phyloP scores from a whole-genome alignment of 495 filamentous ascomycete species.

The Penicillium ucsense region DNA sequence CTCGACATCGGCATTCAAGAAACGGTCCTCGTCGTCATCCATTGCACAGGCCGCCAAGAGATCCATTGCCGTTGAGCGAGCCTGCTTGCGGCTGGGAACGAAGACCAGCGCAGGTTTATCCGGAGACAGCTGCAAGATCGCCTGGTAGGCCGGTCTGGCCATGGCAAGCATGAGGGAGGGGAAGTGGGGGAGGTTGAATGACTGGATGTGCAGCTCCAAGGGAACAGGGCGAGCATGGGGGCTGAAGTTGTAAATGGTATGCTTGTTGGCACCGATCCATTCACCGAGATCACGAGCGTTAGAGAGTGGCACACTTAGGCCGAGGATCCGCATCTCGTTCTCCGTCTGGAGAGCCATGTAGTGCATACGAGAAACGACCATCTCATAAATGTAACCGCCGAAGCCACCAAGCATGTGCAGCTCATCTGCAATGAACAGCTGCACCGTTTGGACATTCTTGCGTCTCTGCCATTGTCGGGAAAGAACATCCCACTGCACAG shows the following conservation, averaged over 20 bases:
- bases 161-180: constrained; percentile 97
- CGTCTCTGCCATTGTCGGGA: constrained; percentile 92
- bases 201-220: constrained; percentile 90
- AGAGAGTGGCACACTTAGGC: constrained; percentile 83
- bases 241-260: constrained; percentile 98
- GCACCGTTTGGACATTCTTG: constrained; percentile 86
- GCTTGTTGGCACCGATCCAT: constrained; percentile 98
- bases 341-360: constrained; percentile 86
- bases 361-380: constrained; percentile 94
- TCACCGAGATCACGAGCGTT: constrained; percentile 91
- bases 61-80: constrained; percentile 80
- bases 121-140: constrained; percentile 72
- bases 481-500: constrained; percentile 88
- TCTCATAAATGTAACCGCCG: constrained; percentile 85
- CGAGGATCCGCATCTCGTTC: constrained; percentile 75
- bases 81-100: constrained; percentile 87
- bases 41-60: constrained; percentile 73
- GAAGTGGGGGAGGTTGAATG: constrained; percentile 92
- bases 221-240: constrained; percentile 80
- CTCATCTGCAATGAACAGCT: constrained; percentile 93
- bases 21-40: constrained; percentile 88
- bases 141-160: constrained; percentile 84
- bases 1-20: constrained; percentile 70
- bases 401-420: constrained; percentile 92
- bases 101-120: constrained; percentile 88